Base-by-base conservation (phyloP, 228 moss, liverwort and hornwort species). In the Sphagnum magellanicum region DNA sequence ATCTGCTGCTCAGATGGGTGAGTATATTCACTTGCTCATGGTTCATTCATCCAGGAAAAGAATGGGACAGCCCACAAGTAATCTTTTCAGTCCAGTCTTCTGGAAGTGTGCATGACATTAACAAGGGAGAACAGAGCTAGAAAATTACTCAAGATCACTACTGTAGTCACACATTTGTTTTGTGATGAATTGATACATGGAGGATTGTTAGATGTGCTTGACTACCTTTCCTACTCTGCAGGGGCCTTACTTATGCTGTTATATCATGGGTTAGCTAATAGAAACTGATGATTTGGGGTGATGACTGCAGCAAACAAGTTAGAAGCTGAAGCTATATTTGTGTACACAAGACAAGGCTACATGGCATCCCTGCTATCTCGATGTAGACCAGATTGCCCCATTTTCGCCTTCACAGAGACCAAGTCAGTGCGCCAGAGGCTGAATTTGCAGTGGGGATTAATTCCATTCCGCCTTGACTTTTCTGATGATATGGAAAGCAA, bases 301-400 rank as follows among this genome's bases (percentile, higher is more conserved):
- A 62, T 53, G 8, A 58, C 67, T 78, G 60, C 92, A 95, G 97
- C 98, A 57, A 92, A 94, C 83, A 87, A 91, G 64, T 79, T 98
- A 73, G 90, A 83, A 76, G 98, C 90, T 65, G 98, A 98, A 67
- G 98, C 98, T 51, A 98, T 98, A 46, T 98, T 98, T 51, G 98
- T 98, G 49, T 98, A 94, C 75, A 98, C 98, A 5, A 80, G 94
- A 58, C 83, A 84, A 68, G 98, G 98, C 13, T 92, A 98, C 79
- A 98, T 98, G 98, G 98, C 98, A 6, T 89, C 90, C 8, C 86
- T 98, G 6, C 77, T 98, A n/a, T 98, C 98, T 51, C 83, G 98
- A 68, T 89, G 82, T 52, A 78, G 98, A 61, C 98, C 98, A 6
- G 98, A 98, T 79, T 94, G 94, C 72, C 98, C 98, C 48, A 94